Evolutionary conservation across 2,329 filamentous ascomycete species (phyloP).

Genomic region (Alternaria sp.): DNA sequence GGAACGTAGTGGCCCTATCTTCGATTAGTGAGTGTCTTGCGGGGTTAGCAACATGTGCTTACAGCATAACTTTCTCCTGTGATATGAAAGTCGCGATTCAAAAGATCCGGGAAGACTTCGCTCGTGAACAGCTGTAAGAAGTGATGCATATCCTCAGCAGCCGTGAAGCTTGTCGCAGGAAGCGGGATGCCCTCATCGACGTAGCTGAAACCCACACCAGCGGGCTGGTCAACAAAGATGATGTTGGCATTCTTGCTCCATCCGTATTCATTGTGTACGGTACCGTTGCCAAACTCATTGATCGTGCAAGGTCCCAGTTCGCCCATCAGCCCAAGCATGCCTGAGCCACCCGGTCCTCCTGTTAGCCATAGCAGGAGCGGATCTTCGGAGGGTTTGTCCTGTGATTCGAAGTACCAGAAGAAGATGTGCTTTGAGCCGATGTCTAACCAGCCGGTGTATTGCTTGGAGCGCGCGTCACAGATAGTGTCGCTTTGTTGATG

Average conservation of each 20-base stretch:
- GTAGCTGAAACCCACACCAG: slow-evolving; percentile 49
- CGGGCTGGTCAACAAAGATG: slow-evolving; percentile 49
- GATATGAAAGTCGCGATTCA: slow-evolving; percentile 52
- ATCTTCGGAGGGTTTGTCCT: slow-evolving; percentile 44
- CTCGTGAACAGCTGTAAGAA: slow-evolving; percentile 58
- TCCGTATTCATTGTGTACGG: slow-evolving; percentile 48
- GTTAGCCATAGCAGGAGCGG: slow-evolving; percentile 52
- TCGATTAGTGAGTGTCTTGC: background rate
- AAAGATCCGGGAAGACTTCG: slow-evolving; percentile 53
- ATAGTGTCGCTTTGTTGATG: slow-evolving; percentile 41
- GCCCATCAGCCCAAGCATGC: slow-evolving; percentile 46
- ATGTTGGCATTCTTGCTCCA: slow-evolving; percentile 48
- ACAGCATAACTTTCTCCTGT: slow-evolving; percentile 59
- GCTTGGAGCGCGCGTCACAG: slow-evolving; percentile 43
- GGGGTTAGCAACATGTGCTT: slow-evolving; percentile 16
- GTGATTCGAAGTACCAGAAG: slow-evolving; percentile 55
- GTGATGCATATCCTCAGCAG: slow-evolving; percentile 56
- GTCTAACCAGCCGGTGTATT: slow-evolving; percentile 48
- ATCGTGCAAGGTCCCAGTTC: slow-evolving; percentile 49
- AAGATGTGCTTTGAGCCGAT: slow-evolving; percentile 53
- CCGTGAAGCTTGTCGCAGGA: slow-evolving; percentile 50
- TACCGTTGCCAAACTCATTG: slow-evolving; percentile 48
- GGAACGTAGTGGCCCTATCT: slow-evolving; percentile 57
- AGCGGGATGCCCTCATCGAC: slow-evolving; percentile 44
- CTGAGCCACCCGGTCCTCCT: slow-evolving; percentile 47